phyloP scores from a whole-genome alignment of 2,329 filamentous ascomycete species.

The Aspergillus sp. region DNA sequence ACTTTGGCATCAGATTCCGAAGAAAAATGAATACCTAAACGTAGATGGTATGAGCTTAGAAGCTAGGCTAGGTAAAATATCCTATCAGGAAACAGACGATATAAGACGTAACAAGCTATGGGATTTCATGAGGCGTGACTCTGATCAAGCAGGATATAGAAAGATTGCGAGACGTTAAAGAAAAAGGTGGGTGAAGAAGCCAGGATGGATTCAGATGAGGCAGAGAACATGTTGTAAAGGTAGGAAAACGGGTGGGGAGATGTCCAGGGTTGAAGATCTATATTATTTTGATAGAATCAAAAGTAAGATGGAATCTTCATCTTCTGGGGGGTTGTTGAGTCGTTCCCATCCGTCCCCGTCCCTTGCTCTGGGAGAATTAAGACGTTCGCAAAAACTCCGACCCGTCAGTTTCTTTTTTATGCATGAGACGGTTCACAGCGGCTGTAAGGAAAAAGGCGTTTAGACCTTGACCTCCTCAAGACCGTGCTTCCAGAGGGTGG shows the following conservation, averaged over 20 bases:
- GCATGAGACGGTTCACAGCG: slow-evolving; percentile 19
- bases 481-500: slow-evolving; percentile 95
- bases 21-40: neutral
- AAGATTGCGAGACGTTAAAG: slow-evolving; percentile 22
- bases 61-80: neutral
- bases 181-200: neutral
- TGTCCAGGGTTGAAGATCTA: too few relatives aligned
- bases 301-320: neutral
- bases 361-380: neutral
- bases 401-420: slow-evolving; percentile 20
- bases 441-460: slow-evolving; percentile 12
- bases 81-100: neutral
- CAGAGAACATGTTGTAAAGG: neutral
- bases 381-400: slow-evolving; percentile 8
- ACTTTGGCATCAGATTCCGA: neutral
- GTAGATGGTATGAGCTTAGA: neutral
- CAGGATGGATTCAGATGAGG: neutral
- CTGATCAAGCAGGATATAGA: slow-evolving; percentile 32
- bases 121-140: slow-evolving; percentile 39
- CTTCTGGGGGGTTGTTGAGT: neutral
- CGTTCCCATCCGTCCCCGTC: neutral
- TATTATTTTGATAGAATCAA: too few relatives aligned
- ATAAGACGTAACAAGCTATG: slow-evolving; percentile 24
- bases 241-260: neutral
- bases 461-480: slow-evolving; percentile 90